Evolutionary conservation across 768 basidiomycete genomes (phyloP), one percentile per base, ranked within the genome.

Genomic region (Termitomyces sp.): DNA sequence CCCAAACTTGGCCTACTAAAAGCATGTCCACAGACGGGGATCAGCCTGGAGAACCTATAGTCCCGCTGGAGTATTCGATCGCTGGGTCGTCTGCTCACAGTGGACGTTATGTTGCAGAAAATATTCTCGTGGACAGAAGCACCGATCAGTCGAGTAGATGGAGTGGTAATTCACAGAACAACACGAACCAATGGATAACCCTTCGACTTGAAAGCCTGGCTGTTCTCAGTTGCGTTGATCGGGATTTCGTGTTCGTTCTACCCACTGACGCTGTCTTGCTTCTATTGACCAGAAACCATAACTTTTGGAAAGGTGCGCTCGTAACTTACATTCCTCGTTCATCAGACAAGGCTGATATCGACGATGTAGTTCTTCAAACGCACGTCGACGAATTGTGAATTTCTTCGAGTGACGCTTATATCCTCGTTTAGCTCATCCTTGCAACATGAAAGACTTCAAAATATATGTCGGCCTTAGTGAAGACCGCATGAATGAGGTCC

Each of bases 381-480:
- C 82, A 71, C 65, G 73, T 32, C 7, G 46, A 46, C 51, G 6
- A 61, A 40, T 40, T 48, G 15, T 33, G 52, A 2, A 46, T 57
- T 35, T 53, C 55, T 55, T 39, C 33, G 40, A 45, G 39, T 52
- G 49, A 45, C 22, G 38, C 50, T 61, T 53, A 67, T 66, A n/a
- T 20, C 46, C 13, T 62, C 32, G 16, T 61, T n/a, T 62, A 92
- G 91, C 82, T 20, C 91, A 92, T 72, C 90, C 90, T 36, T 93
- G 92, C 69, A 92, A 92, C 67, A 87, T 90, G 86, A 91, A 90
- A 69, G 89, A 92, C 59, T 89, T 93, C 77, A 88, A 87, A 70
- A 68, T 92, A 12, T 86, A 83, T 60, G 82, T 87, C 20, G 92
- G 91, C 7, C 73, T 81, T 42, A 79, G 81, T 24, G 79, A 84